A percentile compares a stretch with the other conserved stretches of the same genome.
These are phyloP conservation scores for Litchi chinensis DNA, from an alignment of 345 rosid genomes.

Conservation along the genomic window DNA sequence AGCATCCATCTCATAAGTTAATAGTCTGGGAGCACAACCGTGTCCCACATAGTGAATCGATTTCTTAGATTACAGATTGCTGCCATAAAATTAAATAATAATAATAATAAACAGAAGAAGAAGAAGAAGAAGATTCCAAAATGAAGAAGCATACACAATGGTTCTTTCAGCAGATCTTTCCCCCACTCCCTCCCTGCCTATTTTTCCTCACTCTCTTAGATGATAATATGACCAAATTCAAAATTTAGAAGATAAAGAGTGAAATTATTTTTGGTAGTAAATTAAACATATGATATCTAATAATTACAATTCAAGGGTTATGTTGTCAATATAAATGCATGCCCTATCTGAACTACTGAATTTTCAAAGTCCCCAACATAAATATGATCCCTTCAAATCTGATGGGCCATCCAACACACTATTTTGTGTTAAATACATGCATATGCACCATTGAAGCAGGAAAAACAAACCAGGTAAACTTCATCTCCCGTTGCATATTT, in stretches of 20 bases:
- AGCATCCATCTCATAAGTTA: neutral
- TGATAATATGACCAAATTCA: neutral
- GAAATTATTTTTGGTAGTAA: neutral
- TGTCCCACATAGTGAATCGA: neutral
- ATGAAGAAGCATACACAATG: neutral
- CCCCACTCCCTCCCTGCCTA: neutral
- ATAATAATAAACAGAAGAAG: too few species aligned
- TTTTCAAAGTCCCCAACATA: too few species aligned
- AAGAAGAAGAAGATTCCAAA: neutral
- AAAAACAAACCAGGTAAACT: constrained; percentile 58
- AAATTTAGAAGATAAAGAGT: neutral
- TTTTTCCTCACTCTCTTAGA: neutral
- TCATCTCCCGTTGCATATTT: constrained; percentile 79
- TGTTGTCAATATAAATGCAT: too few species aligned
- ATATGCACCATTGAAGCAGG: constrained; percentile 10
- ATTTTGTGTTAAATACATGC: neutral
- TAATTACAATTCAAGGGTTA: too few species aligned
- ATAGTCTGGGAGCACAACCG: neutral
- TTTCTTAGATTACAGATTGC: neutral
- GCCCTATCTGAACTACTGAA: too few species aligned
- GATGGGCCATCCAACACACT: neutral
- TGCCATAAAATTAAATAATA: neutral
- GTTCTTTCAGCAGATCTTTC: neutral
- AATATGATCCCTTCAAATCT: too few species aligned
- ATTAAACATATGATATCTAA: neutral